phyloP scores from a whole-genome alignment of 2,329 filamentous ascomycete genomes.

The Colletotrichum acutatum region DNA sequence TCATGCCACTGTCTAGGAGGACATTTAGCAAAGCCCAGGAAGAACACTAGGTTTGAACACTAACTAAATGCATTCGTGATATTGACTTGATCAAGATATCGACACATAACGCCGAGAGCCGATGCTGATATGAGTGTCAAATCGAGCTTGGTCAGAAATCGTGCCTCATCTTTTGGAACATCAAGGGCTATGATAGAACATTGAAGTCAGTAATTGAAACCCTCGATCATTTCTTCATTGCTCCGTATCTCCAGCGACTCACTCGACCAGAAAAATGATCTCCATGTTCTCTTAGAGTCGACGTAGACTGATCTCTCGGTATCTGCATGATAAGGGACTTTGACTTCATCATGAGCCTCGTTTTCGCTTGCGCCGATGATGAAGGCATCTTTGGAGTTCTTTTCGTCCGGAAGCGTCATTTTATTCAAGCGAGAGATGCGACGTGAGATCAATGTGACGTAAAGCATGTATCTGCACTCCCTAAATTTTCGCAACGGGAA shows the following conservation, averaged over 20 bases:
- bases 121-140: constrained; percentile 41
- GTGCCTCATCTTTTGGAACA: constrained; percentile 40
- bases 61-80: constrained; percentile 43
- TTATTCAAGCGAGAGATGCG: not conserved
- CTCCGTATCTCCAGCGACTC: not conserved
- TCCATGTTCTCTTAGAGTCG: constrained; percentile 58
- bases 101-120: constrained; percentile 42
- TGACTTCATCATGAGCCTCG: not conserved
- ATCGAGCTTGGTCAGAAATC: constrained; percentile 43
- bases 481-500: not conserved
- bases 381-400: not conserved
- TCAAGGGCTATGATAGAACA: constrained; percentile 35
- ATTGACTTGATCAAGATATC: constrained; percentile 43
- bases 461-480: not conserved
- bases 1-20: constrained; percentile 42
- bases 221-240: not conserved
- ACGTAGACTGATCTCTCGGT: not conserved
- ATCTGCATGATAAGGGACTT: not conserved
- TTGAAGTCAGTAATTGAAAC: not conserved
- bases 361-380: not conserved
- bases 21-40: not conserved
- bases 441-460: too few species aligned
- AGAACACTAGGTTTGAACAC: not conserved
- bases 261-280: constrained; percentile 41
- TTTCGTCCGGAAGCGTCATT: constrained; percentile 14